Percentiles rank a stretch among this genome's conserved stretches.
Conservation (phyloP, 345 rosid species). For the Salix dunnii region DNA sequence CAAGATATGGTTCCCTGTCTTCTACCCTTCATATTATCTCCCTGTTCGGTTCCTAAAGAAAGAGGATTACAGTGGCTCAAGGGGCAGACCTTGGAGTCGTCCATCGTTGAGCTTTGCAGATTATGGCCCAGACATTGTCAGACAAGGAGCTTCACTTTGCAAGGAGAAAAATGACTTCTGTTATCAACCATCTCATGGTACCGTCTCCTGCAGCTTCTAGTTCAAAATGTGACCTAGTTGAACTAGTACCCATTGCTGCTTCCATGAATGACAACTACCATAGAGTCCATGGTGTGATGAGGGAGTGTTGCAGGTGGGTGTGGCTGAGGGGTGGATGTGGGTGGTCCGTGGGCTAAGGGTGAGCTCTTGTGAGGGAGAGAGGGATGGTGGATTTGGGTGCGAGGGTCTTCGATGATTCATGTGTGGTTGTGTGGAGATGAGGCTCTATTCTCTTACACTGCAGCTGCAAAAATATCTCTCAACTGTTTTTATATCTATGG, state of each 20-base stretch:
- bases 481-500: no score
- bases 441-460: no score
- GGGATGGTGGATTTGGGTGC: no score
- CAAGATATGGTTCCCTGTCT: not conserved
- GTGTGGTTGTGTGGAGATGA: no score
- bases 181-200: constrained; percentile 47
- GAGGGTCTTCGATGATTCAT: no score
- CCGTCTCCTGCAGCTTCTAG: not conserved
- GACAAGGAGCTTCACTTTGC: constrained; percentile 33
- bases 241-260: constrained; percentile 31
- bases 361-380: no score
- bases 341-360: no score
- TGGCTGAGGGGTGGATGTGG: no score
- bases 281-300: constrained; percentile 50
- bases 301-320: no score
- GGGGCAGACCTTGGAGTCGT: not conserved
- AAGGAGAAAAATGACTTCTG: constrained; percentile 49
- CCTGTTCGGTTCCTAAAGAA: not conserved
- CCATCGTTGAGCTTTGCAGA: not conserved
- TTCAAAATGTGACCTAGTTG: constrained; percentile 24
- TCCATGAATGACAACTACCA: constrained; percentile 61
- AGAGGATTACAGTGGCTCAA: not conserved
- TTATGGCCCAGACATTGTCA: constrained; percentile 21
- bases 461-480: no score
- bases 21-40: not conserved